Evolutionary conservation across 2,329 filamentous ascomycete species (phyloP), one percentile per base, ranked within the genome.

Genomic region (Botrytis sinoallii): DNA sequence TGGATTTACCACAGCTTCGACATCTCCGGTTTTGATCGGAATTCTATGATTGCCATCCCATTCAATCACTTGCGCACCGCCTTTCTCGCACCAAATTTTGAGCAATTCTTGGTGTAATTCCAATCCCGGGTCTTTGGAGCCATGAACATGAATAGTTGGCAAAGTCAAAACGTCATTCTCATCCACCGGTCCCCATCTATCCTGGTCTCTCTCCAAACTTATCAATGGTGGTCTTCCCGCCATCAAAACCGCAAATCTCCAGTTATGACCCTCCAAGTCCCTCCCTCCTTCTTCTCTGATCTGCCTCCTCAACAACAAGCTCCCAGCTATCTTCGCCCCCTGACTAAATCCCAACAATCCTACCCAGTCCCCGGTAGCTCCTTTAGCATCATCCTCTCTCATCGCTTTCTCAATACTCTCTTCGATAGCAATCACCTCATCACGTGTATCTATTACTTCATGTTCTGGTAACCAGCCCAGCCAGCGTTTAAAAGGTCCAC

Each of bases 11-110:
- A 92, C 83, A 16, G 81, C 84, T 67, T 88, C 84, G 4, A 94
- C 91, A 81, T 94, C 92, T 44, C 82, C 83, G 35, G 83, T 84
- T 84, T 92, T 92, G 74, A 95, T 86, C 2, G 92, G 91, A 67
- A 95, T 84, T 9, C 92, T 84, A 80, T 95, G 93, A 1, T 85
- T 86, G 0, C 91, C 92, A 73, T 93, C 87, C 93, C 92, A 95
- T 81, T 94, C 90, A 1, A 95, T 81, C 64, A 94, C 75, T 57
- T 82, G 85, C 9, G 86, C 83, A 4, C 83, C 88, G 0, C 84
- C 85, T 16, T 83, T 79, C 68, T 88, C 84, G 79, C 89, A 92
- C 80, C 91, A 94, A 70, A 87, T 82, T 14, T 87, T 81, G 69
- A 89, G 79, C 77, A 91, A 78, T 79, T 85, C 83, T 72, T 86